Percentiles rank a stretch among this genome's conserved stretches.
Evolutionary conservation across 768 basidiomycete species (phyloP).

Genomic region (Mrakia blollopis): DNA sequence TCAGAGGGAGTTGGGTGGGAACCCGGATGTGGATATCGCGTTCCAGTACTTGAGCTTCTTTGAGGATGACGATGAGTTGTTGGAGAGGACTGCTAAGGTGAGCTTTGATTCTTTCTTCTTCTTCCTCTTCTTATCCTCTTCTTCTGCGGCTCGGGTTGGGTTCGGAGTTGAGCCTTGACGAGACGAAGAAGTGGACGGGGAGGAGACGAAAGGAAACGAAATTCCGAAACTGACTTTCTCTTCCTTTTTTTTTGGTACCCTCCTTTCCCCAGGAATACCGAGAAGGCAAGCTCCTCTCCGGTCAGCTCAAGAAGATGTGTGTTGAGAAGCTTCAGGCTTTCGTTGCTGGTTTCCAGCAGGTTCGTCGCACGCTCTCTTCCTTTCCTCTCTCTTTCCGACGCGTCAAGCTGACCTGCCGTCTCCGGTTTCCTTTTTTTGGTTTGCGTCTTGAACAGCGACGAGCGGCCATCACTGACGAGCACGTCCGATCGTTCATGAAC

Average conservation of each 20-base stretch:
- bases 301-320: conserved; percentile 83
- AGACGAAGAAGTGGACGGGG: too few relatives aligned
- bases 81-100: conserved; percentile 70
- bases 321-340: conserved; percentile 77
- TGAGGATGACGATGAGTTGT: conserved; percentile 87
- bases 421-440: background rate
- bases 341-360: conserved; percentile 79
- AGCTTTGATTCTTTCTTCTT: conserved; percentile 35
- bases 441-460: conserved; percentile 54
- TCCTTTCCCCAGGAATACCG: conserved; percentile 69
- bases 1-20: conserved; percentile 77
- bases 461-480: conserved; percentile 72
- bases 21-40: conserved; percentile 90
- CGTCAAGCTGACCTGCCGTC: background rate
- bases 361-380: conserved; percentile 39
- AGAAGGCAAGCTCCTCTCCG: conserved; percentile 76
- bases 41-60: conserved; percentile 96
- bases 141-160: too few relatives aligned
- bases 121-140: too few relatives aligned
- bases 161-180: too few relatives aligned
- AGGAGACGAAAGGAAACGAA: background rate
- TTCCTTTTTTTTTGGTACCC: background rate
- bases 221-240: background rate
- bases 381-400: background rate
- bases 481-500: conserved; percentile 75